Percentiles rank a stretch among this genome's conserved stretches.
phyloP scores from a whole-genome alignment of 139 green algal genomes.

The Nannochloris sp. region DNA sequence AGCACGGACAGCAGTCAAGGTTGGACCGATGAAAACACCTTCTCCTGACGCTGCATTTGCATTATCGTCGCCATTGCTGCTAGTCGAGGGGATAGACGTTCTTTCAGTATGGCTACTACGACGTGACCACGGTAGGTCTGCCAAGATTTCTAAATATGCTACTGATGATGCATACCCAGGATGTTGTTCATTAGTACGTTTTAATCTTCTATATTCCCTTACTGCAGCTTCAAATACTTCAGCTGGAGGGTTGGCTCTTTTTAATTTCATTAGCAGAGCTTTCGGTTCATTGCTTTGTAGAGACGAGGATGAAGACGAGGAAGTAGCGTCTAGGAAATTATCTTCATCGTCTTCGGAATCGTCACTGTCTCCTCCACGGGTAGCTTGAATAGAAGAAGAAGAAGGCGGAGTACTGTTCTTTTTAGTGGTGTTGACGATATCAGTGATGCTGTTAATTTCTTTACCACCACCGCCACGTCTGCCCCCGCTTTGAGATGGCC shows the following conservation, averaged over 20 bases:
- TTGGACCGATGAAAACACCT: too few species aligned
- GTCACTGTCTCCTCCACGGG: not conserved
- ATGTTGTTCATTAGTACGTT: slow-evolving; percentile 16
- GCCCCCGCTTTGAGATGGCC: not conserved
- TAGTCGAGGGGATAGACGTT: too few species aligned
- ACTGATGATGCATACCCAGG: slow-evolving; percentile 51
- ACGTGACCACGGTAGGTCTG: slow-evolving; percentile 76
- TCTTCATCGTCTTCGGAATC: not conserved
- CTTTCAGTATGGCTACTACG: too few species aligned
- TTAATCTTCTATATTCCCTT: slow-evolving; percentile 17
- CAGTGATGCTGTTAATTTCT: too few species aligned
- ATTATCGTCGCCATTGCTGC: slow-evolving; percentile 63
- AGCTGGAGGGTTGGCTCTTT: slow-evolving; percentile 4
- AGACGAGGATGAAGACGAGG: too few species aligned
- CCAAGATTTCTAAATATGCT: slow-evolving; percentile 94
- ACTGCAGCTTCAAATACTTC: slow-evolving; percentile 22
- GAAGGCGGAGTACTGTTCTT: too few species aligned
- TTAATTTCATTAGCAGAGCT: slow-evolving; percentile 17
- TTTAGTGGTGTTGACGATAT: too few species aligned
- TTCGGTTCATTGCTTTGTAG: not conserved
- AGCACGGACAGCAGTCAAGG: slow-evolving; percentile 8
- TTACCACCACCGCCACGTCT: not conserved
- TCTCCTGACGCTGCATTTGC: slow-evolving; percentile 22
- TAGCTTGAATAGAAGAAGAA: too few species aligned
- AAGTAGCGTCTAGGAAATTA: not conserved